Evolutionary conservation across 345 rosid species (phyloP).

Genomic region (Aegle marmelos): DNA sequence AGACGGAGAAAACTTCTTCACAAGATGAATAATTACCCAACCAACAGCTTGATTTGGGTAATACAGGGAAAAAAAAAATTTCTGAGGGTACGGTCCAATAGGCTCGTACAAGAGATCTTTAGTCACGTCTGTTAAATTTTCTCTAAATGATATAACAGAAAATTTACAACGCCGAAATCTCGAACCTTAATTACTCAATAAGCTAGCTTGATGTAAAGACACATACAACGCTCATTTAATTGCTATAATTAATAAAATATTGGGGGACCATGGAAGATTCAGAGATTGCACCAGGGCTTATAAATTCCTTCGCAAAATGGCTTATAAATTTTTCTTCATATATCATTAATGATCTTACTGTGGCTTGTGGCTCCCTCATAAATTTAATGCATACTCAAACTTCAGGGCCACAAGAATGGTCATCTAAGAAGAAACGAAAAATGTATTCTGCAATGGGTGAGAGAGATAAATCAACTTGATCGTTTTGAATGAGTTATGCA

Average conservation of each 20-base stretch:
- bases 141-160: no score
- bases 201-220: neutral
- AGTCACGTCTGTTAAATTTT: no score
- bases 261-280: neutral
- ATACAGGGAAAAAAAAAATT: no score
- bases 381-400: neutral
- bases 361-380: neutral
- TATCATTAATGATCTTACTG: neutral
- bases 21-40: no score
- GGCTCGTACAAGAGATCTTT: no score
- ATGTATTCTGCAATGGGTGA: neutral
- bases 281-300: neutral
- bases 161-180: no score
- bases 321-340: neutral
- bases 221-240: neutral
- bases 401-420: neutral
- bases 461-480: neutral
- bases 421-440: neutral
- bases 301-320: neutral
- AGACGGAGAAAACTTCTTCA: no score
- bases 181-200: no score
- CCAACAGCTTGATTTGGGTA: no score
- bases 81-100: no score
- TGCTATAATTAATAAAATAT: neutral
- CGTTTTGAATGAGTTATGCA: neutral